Evolutionary conservation across 352 stramenopile genomes (phyloP).

Genomic region (Thraustochytrium sp.): DNA sequence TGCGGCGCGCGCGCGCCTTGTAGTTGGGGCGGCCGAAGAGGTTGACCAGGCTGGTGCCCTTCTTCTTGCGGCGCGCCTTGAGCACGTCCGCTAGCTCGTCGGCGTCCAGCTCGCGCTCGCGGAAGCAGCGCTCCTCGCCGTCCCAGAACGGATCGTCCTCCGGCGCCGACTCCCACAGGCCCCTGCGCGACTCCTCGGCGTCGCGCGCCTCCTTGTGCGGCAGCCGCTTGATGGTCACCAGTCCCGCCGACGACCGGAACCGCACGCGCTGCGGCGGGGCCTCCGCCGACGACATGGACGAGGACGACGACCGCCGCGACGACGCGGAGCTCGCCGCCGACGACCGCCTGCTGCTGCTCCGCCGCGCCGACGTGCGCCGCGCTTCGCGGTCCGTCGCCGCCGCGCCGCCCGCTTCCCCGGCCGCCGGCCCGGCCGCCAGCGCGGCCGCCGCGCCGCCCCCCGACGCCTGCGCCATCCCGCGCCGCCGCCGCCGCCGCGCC

Average conservation of each 20-base stretch:
- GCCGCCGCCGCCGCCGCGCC: too few relatives aligned
- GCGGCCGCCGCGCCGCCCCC: too few relatives aligned
- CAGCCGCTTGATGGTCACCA: slow-evolving; percentile 1
- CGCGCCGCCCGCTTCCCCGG: too few relatives aligned
- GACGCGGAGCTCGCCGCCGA: not conserved
- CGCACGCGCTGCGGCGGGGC: not conserved
- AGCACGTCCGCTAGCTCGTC: slow-evolving; percentile 31
- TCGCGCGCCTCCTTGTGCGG: not conserved
- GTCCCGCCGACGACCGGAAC: not conserved
- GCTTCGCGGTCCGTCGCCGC: too few relatives aligned
- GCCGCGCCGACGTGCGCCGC: too few relatives aligned
- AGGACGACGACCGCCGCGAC: not conserved
- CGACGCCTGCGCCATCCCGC: too few relatives aligned
- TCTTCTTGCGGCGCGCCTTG: not conserved
- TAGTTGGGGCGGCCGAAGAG: not conserved
- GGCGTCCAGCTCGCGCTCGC: not conserved
- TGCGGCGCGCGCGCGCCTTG: not conserved
- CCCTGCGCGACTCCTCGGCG: not conserved
- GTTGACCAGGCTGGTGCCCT: not conserved
- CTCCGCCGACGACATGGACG: not conserved
- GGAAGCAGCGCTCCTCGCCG: not conserved
- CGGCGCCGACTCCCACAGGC: slow-evolving; percentile 2
- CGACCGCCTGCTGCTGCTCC: not conserved
- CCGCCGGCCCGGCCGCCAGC: too few relatives aligned
- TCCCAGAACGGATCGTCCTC: slow-evolving; percentile 42